phyloP scores from a whole-genome alignment of 306 rosid species.

The Quercus glauca region DNA sequence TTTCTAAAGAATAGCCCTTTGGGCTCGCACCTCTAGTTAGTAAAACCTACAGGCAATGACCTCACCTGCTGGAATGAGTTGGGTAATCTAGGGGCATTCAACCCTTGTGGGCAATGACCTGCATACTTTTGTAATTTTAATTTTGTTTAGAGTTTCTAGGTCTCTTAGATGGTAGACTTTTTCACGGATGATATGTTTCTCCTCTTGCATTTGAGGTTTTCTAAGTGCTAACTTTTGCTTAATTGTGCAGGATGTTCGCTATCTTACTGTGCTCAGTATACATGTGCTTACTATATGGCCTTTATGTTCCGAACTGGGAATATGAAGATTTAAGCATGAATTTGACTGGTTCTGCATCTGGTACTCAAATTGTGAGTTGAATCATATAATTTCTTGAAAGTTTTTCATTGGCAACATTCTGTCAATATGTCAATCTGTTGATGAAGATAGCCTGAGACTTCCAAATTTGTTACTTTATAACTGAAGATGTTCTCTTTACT shows the following conservation, averaged over 20 bases:
- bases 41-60: too few relatives aligned
- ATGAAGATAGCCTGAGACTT: neutral
- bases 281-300: conserved; percentile 57
- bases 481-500: neutral
- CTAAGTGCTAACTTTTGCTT: conserved; percentile 22
- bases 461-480: neutral
- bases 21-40: too few relatives aligned
- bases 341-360: conserved; percentile 27
- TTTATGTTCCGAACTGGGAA: conserved; percentile 66
- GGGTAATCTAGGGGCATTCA: too few relatives aligned
- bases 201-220: conserved; percentile 15
- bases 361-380: conserved; percentile 50
- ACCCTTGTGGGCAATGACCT: neutral
- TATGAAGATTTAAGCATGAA: conserved; percentile 25
- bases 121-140: neutral
- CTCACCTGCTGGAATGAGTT: too few relatives aligned
- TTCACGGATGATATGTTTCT: neutral
- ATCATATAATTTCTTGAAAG: neutral
- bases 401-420: conserved; percentile 13
- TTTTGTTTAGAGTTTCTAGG: conserved; percentile 1
- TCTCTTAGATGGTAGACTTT: neutral
- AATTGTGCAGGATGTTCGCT: conserved; percentile 57
- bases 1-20: too few relatives aligned
- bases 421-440: conserved; percentile 8
- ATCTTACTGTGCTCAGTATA: conserved; percentile 54